Conservation (phyloP, 2,329 filamentous ascomycete genomes). For the Mycogone perniciosa region DNA sequence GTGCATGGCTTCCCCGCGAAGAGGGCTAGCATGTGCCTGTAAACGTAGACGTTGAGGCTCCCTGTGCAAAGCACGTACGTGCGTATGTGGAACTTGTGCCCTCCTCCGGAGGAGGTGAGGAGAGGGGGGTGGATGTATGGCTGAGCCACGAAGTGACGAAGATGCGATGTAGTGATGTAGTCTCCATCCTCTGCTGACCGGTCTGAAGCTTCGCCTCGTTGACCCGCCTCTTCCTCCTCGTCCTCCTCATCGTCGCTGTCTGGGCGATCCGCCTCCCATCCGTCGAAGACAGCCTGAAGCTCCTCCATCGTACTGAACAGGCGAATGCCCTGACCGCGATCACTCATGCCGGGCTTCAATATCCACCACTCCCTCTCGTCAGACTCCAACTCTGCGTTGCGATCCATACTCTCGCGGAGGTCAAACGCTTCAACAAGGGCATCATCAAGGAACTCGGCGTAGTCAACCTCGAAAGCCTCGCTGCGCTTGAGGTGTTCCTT, state of each 20-base stretch:
- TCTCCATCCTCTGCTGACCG: conserved; percentile 32
- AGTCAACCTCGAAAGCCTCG: conserved; percentile 90
- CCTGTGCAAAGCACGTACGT: conserved; percentile 83
- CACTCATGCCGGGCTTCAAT: conserved; percentile 94
- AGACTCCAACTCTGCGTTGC: conserved; percentile 43
- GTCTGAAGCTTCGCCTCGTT: conserved; percentile 26
- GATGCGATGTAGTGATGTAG: conserved; percentile 75
- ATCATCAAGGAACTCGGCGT: conserved; percentile 93
- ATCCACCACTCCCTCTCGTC: conserved; percentile 83
- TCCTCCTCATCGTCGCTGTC: conserved; percentile 61
- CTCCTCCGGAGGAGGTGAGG: conserved; percentile 52
- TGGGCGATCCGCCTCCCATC: conserved; percentile 69
- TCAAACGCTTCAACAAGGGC: conserved; percentile 87
- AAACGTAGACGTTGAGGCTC: conserved; percentile 75
- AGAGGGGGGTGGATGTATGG: conserved; percentile 89
- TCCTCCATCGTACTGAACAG: conserved; percentile 82
- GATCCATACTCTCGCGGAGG: conserved; percentile 67
- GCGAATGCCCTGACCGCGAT: conserved; percentile 86
- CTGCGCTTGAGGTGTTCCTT: conserved; percentile 65
- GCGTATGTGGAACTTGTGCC: conserved; percentile 89
- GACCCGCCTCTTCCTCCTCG: conserved; percentile 27
- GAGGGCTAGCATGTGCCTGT: conserved; percentile 84
- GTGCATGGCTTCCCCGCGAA: conserved; percentile 74
- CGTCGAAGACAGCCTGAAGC: conserved; percentile 81
- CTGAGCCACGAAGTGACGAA: conserved; percentile 93